Percentiles rank a stretch among this genome's conserved stretches.
These are phyloP conservation scores for Agrostemma githago DNA, from an alignment of 148 eudicot genomes.

Conservation along the genomic window DNA sequence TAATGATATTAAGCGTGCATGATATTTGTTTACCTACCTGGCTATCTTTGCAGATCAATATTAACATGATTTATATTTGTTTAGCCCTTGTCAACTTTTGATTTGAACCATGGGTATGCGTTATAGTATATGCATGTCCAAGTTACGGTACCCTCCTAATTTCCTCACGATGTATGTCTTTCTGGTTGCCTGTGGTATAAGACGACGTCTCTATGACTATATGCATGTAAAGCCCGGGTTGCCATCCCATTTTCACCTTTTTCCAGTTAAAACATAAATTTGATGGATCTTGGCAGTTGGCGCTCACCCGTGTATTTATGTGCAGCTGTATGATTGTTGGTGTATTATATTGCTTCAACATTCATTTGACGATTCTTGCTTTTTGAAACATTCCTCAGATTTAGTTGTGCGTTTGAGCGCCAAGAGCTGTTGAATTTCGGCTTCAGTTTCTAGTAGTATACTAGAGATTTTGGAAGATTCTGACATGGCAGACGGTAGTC, in stretches of 20 bases:
- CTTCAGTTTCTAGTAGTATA: slow-evolving; percentile 22
- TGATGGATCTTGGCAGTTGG: not conserved
- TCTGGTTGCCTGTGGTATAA: not conserved
- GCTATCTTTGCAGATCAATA: too few relatives aligned
- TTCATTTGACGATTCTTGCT: slow-evolving; percentile 1
- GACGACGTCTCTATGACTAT: slow-evolving; percentile 8
- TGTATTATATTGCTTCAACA: not conserved
- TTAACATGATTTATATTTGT: too few relatives aligned
- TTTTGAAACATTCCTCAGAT: slow-evolving; percentile 7
- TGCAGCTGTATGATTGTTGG: not conserved
- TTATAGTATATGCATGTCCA: not conserved
- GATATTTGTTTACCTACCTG: too few relatives aligned
- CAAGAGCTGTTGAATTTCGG: slow-evolving; percentile 12
- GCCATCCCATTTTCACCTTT: not conserved
- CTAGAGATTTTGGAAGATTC: slow-evolving; percentile 25
- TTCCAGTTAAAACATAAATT: not conserved
- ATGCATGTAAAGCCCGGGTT: not conserved
- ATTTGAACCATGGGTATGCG: not conserved
- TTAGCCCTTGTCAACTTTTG: not conserved
- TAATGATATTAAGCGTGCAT: not conserved
- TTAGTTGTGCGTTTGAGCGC: slow-evolving; percentile 9
- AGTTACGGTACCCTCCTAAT: not conserved
- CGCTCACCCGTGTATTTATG: not conserved
- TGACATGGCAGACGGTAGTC: slow-evolving; percentile 50
- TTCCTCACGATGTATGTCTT: not conserved